These are phyloP conservation scores for Durio zibethinus DNA, from an alignment of 345 rosid species.

Conservation along the genomic window DNA sequence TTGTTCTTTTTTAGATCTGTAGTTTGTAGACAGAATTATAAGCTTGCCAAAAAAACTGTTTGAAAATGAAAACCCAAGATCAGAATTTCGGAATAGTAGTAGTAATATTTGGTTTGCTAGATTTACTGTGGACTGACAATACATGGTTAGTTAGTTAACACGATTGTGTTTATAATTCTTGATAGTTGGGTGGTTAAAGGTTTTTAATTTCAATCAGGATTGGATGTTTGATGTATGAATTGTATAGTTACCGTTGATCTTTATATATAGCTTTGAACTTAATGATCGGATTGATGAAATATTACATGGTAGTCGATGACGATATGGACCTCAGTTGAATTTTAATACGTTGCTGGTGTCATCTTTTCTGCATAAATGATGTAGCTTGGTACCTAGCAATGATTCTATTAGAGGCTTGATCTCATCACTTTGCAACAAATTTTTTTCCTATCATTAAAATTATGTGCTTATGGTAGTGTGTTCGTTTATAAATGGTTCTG, in stretches of 20 bases:
- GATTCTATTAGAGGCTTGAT: neutral
- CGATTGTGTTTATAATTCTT: neutral
- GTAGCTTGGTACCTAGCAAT: neutral
- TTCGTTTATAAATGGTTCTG: neutral
- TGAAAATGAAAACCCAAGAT: neutral
- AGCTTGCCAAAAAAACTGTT: neutral
- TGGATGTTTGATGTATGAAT: slow-evolving; percentile 9
- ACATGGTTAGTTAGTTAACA: neutral
- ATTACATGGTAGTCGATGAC: neutral
- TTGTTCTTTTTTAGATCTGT: neutral
- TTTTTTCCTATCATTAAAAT: neutral
- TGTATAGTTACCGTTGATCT: neutral
- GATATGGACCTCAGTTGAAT: neutral
- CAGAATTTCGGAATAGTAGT: neutral
- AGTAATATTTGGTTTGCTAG: neutral
- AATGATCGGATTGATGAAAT: neutral
- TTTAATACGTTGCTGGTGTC: neutral
- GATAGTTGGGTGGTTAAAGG: neutral
- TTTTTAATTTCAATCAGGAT: neutral
- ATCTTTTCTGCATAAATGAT: neutral
- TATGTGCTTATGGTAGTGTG: neutral
- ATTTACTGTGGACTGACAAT: neutral
- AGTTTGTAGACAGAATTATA: neutral
- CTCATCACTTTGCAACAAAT: neutral
- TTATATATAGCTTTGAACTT: neutral